Evolutionary conservation across 176 grass and related monocot species (phyloP).

Genomic region (Otatea glauca): DNA sequence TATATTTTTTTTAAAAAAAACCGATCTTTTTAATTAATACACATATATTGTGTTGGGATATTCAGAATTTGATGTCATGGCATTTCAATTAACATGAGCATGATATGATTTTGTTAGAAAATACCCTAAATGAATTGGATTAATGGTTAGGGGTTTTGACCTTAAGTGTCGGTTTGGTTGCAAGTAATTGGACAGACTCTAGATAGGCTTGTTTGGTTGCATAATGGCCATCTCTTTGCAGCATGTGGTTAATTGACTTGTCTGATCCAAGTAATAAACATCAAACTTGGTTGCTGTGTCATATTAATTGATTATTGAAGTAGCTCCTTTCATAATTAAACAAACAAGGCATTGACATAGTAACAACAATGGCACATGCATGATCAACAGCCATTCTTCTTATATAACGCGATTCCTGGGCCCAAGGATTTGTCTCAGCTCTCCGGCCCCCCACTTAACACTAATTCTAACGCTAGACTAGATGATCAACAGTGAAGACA

Average conservation of each 20-base stretch:
- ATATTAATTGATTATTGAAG: slow-evolving; percentile 2
- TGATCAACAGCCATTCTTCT: not conserved
- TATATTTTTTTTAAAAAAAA: too few species aligned
- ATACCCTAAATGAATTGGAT: not conserved
- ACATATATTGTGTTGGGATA: not conserved
- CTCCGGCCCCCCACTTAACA: not conserved
- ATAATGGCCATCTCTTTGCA: not conserved
- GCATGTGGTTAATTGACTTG: not conserved
- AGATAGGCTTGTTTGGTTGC: not conserved
- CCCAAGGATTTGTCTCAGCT: slow-evolving; percentile 27
- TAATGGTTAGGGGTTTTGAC: not conserved
- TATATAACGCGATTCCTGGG: not conserved
- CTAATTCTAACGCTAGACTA: not conserved
- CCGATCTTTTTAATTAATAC: too few species aligned
- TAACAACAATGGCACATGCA: slow-evolving; percentile 6
- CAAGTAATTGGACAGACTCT: not conserved
- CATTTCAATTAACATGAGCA: not conserved
- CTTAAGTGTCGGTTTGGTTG: not conserved
- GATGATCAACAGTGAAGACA: not conserved
- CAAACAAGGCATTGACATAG: slow-evolving; percentile 1
- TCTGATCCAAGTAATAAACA: not conserved
- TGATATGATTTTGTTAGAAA: not conserved
- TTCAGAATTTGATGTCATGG: not conserved
- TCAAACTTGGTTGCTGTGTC: not conserved
- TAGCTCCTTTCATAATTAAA: not conserved